phyloP scores from a whole-genome alignment of 140 eudicot genomes.

The Bidens hawaiensis region DNA sequence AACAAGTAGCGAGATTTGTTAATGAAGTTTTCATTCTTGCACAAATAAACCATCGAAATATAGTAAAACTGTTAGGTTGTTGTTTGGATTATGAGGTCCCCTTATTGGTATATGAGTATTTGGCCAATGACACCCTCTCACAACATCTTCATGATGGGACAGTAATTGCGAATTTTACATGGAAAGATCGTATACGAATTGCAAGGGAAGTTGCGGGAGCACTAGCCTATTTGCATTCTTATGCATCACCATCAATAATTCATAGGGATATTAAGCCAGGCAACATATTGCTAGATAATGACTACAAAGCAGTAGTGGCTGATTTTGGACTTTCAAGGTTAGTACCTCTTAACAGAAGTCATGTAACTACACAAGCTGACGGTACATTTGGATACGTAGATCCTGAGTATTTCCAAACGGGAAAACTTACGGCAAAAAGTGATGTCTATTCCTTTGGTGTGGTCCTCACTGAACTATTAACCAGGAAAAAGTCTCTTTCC shows the following conservation, averaged over 20 bases:
- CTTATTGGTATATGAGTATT: constrained; percentile 19
- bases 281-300: constrained; percentile 28
- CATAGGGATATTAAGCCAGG: constrained; percentile 24
- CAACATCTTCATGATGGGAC: constrained; percentile 20
- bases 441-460: constrained; percentile 22
- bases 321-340: constrained; percentile 23
- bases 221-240: constrained; percentile 23
- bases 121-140: constrained; percentile 24
- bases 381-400: constrained; percentile 30
- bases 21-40: constrained; percentile 27
- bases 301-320: constrained; percentile 17
- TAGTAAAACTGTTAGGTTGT: constrained; percentile 20
- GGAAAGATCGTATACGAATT: constrained; percentile 18
- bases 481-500: constrained; percentile 2
- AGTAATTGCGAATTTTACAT: neutral
- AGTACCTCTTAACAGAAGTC: constrained; percentile 14
- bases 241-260: constrained; percentile 19
- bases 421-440: constrained; percentile 11
- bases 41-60: constrained; percentile 26
- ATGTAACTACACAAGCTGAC: constrained; percentile 23
- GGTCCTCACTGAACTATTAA: constrained; percentile 11
- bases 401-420: neutral
- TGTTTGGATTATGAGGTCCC: constrained; percentile 23
- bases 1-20: constrained; percentile 12
- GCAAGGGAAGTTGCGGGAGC: constrained; percentile 25